Evolutionary conservation across 148 eudicot species (phyloP), one percentile per base, ranked within the genome.

Genomic region (Heliosperma pusillum): DNA sequence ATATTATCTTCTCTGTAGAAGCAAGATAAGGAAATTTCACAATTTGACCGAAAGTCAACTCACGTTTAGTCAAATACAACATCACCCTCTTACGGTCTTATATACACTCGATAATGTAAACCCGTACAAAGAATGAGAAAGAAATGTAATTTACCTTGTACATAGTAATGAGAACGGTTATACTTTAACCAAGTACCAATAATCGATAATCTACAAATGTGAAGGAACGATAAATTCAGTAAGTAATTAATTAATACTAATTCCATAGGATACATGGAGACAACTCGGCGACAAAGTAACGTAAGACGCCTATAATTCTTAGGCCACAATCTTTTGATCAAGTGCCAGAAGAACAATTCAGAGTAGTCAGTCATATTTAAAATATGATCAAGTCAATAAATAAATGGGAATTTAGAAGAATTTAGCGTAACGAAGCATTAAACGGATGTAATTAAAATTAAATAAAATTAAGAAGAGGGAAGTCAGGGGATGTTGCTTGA

Each of bases 391-490:
- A 42, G 10, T 8, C 55, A 44, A 22, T 53, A 26, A 71, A 42
- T 0, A 25, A 42, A 63, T 70, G 10, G 76, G 79, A 73, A 80
- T 20, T 72, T 8, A 73, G 75, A 76, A 77, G 64, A 72, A 76
- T 80, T 80, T 72, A 80, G 77, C 80, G 83, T 80, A 80, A 76
- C 80, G 83, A 76, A 80, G 74, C 77, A 80, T 76, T 70, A 76
- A 66, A 76, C 47, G 64, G 44, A 53, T 20, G 25, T 20, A 60
- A 50, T 24, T 21, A 69, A 11, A 47, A 26, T 4, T 13, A 50
- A 50, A 12, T 50, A 50, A 50, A 50, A 3, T 13, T 2, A 13
- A 6, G 33, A 65, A 72, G 71, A 63, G 76, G 69, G 76, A 77
- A 66, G 17, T 71, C 42, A 80, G 77, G 80, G 83, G 83, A 76